phyloP scores from a whole-genome alignment of 2,329 filamentous ascomycete species.

The Helicocarpus griseus region DNA sequence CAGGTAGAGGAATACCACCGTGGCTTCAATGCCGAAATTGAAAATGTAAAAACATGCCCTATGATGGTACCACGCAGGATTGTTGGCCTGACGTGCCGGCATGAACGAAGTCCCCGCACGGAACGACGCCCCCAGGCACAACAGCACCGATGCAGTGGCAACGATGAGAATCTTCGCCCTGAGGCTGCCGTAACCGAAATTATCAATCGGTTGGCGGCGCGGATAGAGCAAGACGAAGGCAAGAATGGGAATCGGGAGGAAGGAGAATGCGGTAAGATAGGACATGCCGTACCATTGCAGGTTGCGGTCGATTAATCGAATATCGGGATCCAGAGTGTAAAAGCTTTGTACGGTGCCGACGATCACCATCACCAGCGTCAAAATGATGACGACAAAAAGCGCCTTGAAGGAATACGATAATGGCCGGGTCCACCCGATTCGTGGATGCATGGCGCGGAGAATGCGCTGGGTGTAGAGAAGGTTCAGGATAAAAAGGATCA shows the following conservation, averaged over 20 bases:
- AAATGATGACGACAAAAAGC: conserved; percentile 49
- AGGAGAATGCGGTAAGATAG: conserved; percentile 55
- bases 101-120: conserved; percentile 52
- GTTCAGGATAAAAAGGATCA: conserved; percentile 70
- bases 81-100: conserved; percentile 35
- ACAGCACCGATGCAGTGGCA: conserved; percentile 46
- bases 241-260: conserved; percentile 54
- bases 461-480: conserved; percentile 67
- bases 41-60: conserved; percentile 71
- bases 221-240: conserved; percentile 39
- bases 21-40: conserved; percentile 64
- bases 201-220: conserved; percentile 39
- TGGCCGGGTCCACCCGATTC: conserved; percentile 55
- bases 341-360: conserved; percentile 53
- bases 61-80: conserved; percentile 60
- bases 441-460: conserved; percentile 61
- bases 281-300: conserved; percentile 56
- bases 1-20: conserved; percentile 59
- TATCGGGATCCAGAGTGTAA: conserved; percentile 51
- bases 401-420: conserved; percentile 46
- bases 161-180: conserved; percentile 58
- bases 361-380: conserved; percentile 58
- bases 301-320: conserved; percentile 45
- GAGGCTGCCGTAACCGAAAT: conserved; percentile 59
- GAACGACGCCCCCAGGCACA: conserved; percentile 62